A percentile compares a stretch with the other conserved stretches of the same genome.
phyloP scores from a whole-genome alignment of 768 basidiomycete species.

The Tricholoma furcatifolium region DNA sequence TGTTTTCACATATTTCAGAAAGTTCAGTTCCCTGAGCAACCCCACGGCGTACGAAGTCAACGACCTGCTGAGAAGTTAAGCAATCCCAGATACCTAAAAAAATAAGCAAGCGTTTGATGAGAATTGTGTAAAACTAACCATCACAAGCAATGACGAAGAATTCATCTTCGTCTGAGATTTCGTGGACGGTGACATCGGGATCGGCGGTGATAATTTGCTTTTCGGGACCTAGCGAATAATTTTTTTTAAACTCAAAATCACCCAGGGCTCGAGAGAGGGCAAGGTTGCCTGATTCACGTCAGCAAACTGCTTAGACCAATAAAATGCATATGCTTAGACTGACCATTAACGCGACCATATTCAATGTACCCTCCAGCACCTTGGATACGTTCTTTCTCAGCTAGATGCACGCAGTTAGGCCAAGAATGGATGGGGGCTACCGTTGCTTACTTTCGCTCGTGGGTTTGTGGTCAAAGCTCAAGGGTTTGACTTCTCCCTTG shows the following conservation, averaged over 20 bases:
- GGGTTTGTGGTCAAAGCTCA: conserved; percentile 97
- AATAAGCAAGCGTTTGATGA: conserved; percentile 3
- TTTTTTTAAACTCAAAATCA: conserved; percentile 99
- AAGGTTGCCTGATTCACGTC: conserved; percentile 70
- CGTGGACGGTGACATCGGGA: conserved; percentile 85
- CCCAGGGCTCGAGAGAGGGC: conserved; percentile 93
- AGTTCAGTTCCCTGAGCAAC: conserved; percentile 79
- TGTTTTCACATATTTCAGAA: conserved; percentile 80
- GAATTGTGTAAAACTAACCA: conserved; percentile 47
- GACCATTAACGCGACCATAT: conserved; percentile 95
- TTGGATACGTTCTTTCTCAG: conserved; percentile 81
- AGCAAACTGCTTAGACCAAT: background rate
- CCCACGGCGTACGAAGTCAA: conserved; percentile 83
- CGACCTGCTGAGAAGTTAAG: conserved; percentile 85
- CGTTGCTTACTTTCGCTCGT: conserved; percentile 67
- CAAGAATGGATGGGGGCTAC: background rate
- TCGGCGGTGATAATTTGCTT: conserved; percentile 93
- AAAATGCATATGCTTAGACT: conserved; percentile 14
- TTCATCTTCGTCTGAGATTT: conserved; percentile 87
- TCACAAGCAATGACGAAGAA: conserved; percentile 97
- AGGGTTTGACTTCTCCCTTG: conserved; percentile 81
- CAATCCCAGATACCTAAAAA: conserved; percentile 97
- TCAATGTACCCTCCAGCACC: conserved; percentile 95
- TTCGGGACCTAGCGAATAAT: conserved; percentile 75
- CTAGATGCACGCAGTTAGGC: conserved; percentile 34